These are phyloP conservation scores for Melastoma malabathricum DNA, from an alignment of 345 rosid species.

Conservation along the genomic window DNA sequence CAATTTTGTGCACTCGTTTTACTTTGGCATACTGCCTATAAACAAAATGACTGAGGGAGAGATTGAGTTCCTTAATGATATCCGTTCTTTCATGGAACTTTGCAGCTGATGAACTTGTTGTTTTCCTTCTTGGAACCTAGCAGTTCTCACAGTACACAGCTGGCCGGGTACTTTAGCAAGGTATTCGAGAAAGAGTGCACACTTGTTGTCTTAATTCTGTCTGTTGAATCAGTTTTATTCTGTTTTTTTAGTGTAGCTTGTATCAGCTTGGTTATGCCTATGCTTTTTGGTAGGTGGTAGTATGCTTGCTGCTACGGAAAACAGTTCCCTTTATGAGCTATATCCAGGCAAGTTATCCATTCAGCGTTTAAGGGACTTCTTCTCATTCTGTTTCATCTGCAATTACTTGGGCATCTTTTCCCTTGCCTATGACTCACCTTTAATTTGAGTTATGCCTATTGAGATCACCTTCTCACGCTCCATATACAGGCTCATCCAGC, in stretches of 20 bases:
- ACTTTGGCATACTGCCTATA: no score
- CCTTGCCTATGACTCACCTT: no score
- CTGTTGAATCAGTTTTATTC: no score
- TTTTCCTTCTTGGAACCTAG: conserved; percentile 71
- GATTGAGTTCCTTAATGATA: no score
- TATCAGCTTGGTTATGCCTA: background rate
- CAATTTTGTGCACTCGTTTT: no score
- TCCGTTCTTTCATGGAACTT: no score
- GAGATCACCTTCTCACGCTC: conserved; percentile 8
- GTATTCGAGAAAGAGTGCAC: conserved; percentile 16
- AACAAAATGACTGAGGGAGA: no score
- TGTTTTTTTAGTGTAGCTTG: background rate
- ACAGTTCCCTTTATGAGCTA: conserved; percentile 64
- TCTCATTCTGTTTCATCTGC: background rate
- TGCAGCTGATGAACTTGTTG: conserved; percentile 77
- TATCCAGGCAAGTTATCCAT: conserved; percentile 46
- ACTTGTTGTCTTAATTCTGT: no score
- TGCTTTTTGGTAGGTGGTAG: conserved; percentile 44
- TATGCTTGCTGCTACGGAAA: conserved; percentile 73
- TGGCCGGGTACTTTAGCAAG: conserved; percentile 96
- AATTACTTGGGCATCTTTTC: background rate
- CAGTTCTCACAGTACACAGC: conserved; percentile 42
- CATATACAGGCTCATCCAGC: conserved; percentile 59
- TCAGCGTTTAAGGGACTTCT: no score
- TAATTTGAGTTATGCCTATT: background rate